These are phyloP conservation scores for Metroxylon sagu DNA, from an alignment of 176 grass and related monocot genomes.

Conservation along the genomic window DNA sequence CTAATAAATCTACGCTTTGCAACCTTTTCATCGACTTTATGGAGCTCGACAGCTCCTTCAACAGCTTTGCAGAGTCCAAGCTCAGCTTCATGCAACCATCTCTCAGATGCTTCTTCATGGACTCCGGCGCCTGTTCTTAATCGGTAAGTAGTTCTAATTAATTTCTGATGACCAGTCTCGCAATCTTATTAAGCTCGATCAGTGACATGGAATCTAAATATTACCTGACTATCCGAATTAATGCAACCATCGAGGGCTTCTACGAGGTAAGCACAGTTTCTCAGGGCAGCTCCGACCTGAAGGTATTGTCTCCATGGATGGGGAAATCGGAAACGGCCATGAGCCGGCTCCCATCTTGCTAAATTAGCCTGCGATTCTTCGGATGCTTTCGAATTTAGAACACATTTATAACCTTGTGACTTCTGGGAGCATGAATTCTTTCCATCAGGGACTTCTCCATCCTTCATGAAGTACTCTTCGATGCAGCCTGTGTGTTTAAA, in stretches of 20 bases:
- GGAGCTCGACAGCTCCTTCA: slow-evolving; percentile 51
- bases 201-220: too few relatives aligned
- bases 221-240: too few relatives aligned
- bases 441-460: not conserved
- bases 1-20: slow-evolving; percentile 40
- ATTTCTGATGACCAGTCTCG: too few relatives aligned
- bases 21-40: slow-evolving; percentile 38
- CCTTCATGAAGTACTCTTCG: too few relatives aligned
- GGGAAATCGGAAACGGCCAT: slow-evolving; percentile 3
- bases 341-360: slow-evolving; percentile 10
- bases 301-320: slow-evolving; percentile 18
- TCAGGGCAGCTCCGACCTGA: not conserved
- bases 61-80: slow-evolving; percentile 35
- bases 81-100: slow-evolving; percentile 41
- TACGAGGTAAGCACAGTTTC: not conserved
- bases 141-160: too few relatives aligned
- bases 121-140: slow-evolving; percentile 30
- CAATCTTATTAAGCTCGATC: too few relatives aligned
- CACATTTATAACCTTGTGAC: not conserved
- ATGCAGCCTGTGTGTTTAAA: too few relatives aligned
- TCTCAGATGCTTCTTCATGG: slow-evolving; percentile 40
- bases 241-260: too few relatives aligned
- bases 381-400: not conserved
- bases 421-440: too few relatives aligned
- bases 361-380: slow-evolving; percentile 18